Percentiles rank a stretch among this genome's conserved stretches.
Evolutionary conservation across 139 green algal genomes (phyloP).

Genomic region (Edaphochlamys debaryana): DNA sequence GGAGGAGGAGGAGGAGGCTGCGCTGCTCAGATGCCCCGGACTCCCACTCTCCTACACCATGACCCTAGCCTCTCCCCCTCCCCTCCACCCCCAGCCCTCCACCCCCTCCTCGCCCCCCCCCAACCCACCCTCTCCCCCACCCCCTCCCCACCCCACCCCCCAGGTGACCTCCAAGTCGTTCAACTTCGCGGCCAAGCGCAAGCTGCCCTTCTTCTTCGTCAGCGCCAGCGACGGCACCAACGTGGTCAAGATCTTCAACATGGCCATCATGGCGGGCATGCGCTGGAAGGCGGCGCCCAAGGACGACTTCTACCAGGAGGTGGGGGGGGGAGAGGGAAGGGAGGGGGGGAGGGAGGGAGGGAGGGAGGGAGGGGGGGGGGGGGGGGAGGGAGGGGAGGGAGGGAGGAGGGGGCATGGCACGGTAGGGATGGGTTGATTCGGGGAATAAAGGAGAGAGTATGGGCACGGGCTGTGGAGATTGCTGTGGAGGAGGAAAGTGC

Average conservation of each 20-base stretch:
- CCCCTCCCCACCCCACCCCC: not conserved
- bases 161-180: slow-evolving; percentile 69
- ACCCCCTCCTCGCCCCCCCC: not conserved
- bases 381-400: too few species aligned
- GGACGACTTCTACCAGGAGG: slow-evolving; percentile 73
- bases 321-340: not conserved
- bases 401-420: too few species aligned
- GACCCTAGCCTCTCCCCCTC: too few species aligned
- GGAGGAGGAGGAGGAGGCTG: too few species aligned
- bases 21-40: too few species aligned
- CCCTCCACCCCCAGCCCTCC: not conserved
- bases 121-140: not conserved
- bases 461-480: too few species aligned
- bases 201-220: slow-evolving; percentile 79
- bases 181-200: slow-evolving; percentile 70
- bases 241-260: slow-evolving; percentile 76
- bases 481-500: too few species aligned
- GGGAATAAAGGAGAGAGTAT: too few species aligned
- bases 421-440: too few species aligned
- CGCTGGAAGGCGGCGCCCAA: slow-evolving; percentile 69
- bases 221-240: slow-evolving; percentile 74
- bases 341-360: too few species aligned
- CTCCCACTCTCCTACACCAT: too few species aligned
- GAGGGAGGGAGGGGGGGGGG: not conserved
- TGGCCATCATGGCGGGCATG: slow-evolving; percentile 57